Conservation (phyloP, 345 rosid genomes). For the Hibiscus trionum region DNA sequence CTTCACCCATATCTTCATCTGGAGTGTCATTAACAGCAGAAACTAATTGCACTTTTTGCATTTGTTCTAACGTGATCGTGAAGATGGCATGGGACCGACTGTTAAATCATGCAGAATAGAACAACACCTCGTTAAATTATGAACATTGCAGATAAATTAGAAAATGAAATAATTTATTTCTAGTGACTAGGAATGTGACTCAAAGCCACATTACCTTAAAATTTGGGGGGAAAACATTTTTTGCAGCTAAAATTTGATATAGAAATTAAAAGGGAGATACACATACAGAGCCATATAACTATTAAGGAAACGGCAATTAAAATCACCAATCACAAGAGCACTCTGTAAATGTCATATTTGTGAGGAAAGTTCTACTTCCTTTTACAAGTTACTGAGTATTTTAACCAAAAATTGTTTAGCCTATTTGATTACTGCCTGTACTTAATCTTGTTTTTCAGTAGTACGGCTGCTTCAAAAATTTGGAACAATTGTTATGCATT, state of each 20-base stretch:
- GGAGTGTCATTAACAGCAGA: constrained; percentile 32
- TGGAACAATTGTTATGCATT: not conserved
- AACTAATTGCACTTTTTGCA: constrained; percentile 42
- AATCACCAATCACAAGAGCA: not conserved
- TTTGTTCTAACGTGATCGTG: constrained; percentile 78
- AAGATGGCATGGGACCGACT: constrained; percentile 94
- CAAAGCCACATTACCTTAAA: not conserved
- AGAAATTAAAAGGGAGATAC: not conserved
- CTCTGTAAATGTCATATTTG: not conserved
- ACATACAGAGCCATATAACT: not conserved
- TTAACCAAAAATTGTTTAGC: constrained; percentile 1
- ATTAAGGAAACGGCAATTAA: not conserved
- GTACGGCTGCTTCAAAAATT: not conserved
- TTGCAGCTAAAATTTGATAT: constrained; percentile 1
- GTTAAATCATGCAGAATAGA: constrained; percentile 30
- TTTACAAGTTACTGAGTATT: not conserved
- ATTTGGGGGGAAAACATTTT: not conserved
- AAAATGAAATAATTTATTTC: constrained; percentile 10
- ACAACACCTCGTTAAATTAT: constrained; percentile 21
- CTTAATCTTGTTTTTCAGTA: not conserved
- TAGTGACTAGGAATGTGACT: not conserved
- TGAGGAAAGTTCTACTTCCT: not conserved
- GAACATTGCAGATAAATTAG: constrained; percentile 1
- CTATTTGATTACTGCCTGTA: not conserved
- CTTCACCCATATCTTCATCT: constrained; percentile 56